A percentile compares a stretch with the other conserved stretches of the same genome.
phyloP scores from a whole-genome alignment of 2,329 filamentous ascomycete genomes.

The Coniochaeta sp. region DNA sequence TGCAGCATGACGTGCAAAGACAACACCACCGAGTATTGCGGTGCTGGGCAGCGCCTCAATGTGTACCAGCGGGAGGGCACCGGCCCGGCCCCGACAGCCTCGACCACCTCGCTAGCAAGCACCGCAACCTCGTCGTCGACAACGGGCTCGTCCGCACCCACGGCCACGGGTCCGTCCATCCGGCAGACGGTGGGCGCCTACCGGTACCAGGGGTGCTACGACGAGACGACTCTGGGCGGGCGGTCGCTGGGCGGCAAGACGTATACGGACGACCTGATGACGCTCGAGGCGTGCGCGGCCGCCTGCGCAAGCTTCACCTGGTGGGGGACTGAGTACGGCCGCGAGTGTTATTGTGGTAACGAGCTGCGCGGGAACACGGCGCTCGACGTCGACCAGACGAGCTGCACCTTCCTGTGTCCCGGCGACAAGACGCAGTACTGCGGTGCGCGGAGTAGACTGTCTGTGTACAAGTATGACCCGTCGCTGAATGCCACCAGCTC shows the following conservation, averaged over 20 bases:
- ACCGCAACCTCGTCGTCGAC: not conserved
- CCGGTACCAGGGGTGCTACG: constrained; percentile 42
- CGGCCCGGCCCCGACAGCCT: not conserved
- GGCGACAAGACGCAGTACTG: constrained; percentile 1
- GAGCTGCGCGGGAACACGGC: constrained; percentile 2
- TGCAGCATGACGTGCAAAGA: constrained; percentile 1
- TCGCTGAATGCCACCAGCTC: constrained; percentile 2
- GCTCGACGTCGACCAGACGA: constrained; percentile 2
- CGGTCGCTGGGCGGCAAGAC: constrained; percentile 1
- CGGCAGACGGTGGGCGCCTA: constrained; percentile 27
- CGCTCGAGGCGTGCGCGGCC: not conserved
- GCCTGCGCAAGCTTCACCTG: not conserved
- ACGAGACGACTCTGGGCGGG: constrained; percentile 38
- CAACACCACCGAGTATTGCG: constrained; percentile 3
- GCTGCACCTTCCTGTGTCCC: not conserved
- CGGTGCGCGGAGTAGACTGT: not conserved
- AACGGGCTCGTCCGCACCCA: constrained; percentile 14
- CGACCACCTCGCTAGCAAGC: not conserved
- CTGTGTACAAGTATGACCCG: constrained; percentile 3
- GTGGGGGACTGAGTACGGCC: not conserved
- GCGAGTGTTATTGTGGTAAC: constrained; percentile 1
- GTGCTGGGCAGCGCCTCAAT: constrained; percentile 1
- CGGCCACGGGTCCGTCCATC: constrained; percentile 18
- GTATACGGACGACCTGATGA: not conserved
- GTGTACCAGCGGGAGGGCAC: not conserved